Base-by-base conservation (phyloP, 129 eudicot genomes). In the Arctium lappa region DNA sequence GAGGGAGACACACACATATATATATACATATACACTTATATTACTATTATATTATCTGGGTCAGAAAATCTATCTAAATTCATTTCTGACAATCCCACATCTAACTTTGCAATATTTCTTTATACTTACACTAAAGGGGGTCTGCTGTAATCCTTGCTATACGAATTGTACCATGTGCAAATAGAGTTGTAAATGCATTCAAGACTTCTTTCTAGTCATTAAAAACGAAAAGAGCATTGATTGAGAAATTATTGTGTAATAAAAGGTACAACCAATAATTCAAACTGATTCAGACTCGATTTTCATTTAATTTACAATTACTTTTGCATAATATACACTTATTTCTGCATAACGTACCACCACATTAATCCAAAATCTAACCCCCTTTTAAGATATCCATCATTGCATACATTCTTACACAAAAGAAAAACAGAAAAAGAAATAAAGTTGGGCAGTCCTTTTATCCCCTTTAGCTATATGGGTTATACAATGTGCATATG, bases 1-100 rank as follows among this genome's bases (percentile, higher is more conserved):
- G 36, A 33, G 1, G 0, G 3, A 33, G 2, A 33, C 0, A 33
- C 0, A 40, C 6, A 40, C 6, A 40, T 40, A 40, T 40, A 40
- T 40, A 0, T 5, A 39, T 6, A 44, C 3, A 44, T 44, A 44
- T 44, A 44, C 1, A 44, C 1, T 8, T 44, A 37, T 37, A 37
- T 65, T 65, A 16, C 6, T 16, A 11, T 13, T 18, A 38, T 42
- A 73, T 73, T 73, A 42, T 32, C 65, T 73, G 87, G 77, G 72
- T 72, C 71, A 84, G 6, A 79, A 84, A 84, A 84, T 84, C 87
- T 84, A 84, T 22, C 72, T 79, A 84, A 79, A 84, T 84, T 84
- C 84, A 84, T 50, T 46, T 79, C 87, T 84, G 87, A 84, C 87
- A 83, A 78, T 78, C 16, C 32, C 68, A 78, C 83, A 73, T 84